Conservation (phyloP, 2,329 filamentous ascomycete species). For the Epichloe hybrida region DNA sequence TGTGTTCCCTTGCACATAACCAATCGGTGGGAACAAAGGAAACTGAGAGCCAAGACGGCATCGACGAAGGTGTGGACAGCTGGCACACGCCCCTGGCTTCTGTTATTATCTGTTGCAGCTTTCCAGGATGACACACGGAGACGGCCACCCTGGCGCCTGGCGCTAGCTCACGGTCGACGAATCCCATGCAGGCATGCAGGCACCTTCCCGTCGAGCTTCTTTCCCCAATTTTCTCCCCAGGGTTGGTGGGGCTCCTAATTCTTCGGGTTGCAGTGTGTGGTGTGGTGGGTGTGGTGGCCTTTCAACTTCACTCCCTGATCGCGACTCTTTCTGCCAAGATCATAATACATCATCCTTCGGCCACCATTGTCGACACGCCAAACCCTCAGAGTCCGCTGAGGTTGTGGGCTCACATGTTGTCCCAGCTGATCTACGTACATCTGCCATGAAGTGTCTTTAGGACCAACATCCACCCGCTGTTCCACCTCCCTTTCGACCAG, state of each 20-base stretch:
- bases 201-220: not conserved
- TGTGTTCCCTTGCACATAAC: not conserved
- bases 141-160: not conserved
- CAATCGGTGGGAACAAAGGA: not conserved
- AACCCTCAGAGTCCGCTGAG: not conserved
- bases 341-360: not conserved
- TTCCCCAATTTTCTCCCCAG: not conserved
- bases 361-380: not conserved
- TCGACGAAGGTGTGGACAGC: not conserved
- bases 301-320: not conserved
- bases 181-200: slow-evolving; percentile 1
- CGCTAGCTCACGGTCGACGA: not conserved
- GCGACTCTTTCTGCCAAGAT: not conserved
- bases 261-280: not conserved
- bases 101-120: not conserved
- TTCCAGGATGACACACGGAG: not conserved
- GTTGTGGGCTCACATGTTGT: not conserved
- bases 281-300: not conserved
- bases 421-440: too few species aligned
- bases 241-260: not conserved
- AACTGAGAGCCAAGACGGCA: not conserved
- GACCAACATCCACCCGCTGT: not conserved
- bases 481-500: not conserved
- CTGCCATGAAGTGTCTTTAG: slow-evolving; percentile 1
- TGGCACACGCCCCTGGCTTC: not conserved